Percentiles rank a stretch among this genome's conserved stretches.
Conservation (phyloP, 2,329 filamentous ascomycete species). For the Diplodia intermedia region DNA sequence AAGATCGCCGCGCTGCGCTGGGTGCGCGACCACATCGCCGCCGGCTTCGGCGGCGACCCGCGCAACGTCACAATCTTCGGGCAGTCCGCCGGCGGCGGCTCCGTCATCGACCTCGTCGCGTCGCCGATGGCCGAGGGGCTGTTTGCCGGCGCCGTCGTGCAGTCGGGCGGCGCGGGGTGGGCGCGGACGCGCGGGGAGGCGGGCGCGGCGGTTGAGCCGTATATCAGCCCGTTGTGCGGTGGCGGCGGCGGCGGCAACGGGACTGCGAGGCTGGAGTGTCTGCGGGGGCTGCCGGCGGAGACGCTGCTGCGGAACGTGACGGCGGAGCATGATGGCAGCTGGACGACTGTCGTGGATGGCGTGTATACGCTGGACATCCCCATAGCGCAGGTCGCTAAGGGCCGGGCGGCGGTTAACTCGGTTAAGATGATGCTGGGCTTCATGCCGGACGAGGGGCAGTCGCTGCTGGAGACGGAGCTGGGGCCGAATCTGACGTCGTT, state of each 20-base stretch:
- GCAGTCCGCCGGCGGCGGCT: constrained; percentile 57
- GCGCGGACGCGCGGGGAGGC: constrained; percentile 41
- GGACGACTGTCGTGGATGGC: constrained; percentile 6
- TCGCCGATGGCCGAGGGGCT: constrained; percentile 44
- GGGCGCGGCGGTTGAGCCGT: constrained; percentile 45
- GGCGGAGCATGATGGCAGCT: background rate
- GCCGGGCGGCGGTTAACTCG: background rate
- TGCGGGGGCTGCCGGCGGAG: constrained; percentile 35
- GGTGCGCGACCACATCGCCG: constrained; percentile 47
- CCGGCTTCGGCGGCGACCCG: constrained; percentile 50
- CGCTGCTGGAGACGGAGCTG: background rate
- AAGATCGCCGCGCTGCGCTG: constrained; percentile 49
- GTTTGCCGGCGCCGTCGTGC: constrained; percentile 50
- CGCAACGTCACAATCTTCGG: constrained; percentile 53
- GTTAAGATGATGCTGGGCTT: constrained; percentile 13
- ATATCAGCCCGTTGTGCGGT: constrained; percentile 43
- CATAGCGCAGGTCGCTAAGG: constrained; percentile 10
- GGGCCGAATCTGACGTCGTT: constrained; percentile 4
- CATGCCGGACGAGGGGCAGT: constrained; percentile 24
- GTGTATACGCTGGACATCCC: background rate
- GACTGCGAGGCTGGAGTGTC: background rate
- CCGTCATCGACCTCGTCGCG: constrained; percentile 8
- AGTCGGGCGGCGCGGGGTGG: constrained; percentile 46
- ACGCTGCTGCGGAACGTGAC: constrained; percentile 34
- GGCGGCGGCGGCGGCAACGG: too few species aligned